Percentiles rank a stretch among this genome's conserved stretches.
Evolutionary conservation across 1,284 basidiomycete species (phyloP).

Genomic region (Mycosarcoma maydis): DNA sequence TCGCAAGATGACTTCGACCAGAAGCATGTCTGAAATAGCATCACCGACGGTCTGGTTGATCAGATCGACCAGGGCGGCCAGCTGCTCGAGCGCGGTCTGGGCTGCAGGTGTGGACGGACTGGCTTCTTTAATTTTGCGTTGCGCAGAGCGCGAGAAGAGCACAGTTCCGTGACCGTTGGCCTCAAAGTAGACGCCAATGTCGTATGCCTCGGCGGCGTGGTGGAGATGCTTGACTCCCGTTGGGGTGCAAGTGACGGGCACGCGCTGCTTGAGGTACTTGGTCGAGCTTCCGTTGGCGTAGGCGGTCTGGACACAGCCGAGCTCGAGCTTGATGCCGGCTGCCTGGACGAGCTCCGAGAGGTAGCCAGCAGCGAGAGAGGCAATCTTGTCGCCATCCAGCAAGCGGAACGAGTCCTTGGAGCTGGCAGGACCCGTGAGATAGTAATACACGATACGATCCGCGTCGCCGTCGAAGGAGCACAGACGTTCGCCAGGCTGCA

Average conservation of each 20-base stretch:
- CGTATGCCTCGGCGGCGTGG: slow-evolving; percentile 92
- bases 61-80: slow-evolving; percentile 75
- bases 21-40: slow-evolving; percentile 92
- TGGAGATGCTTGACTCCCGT: slow-evolving; percentile 99
- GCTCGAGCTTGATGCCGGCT: slow-evolving; percentile 57
- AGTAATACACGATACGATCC: slow-evolving; percentile 95
- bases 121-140: slow-evolving; percentile 70
- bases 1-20: slow-evolving; percentile 91
- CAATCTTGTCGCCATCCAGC: slow-evolving; percentile 98
- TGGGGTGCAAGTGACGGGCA: slow-evolving; percentile 93
- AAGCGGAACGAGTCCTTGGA: slow-evolving; percentile 83
- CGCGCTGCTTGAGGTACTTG: slow-evolving; percentile 74
- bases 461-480: slow-evolving; percentile 98
- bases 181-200: slow-evolving; percentile 98
- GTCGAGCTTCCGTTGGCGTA: slow-evolving; percentile 99
- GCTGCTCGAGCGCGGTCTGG: slow-evolving; percentile 72
- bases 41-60: slow-evolving; percentile 99
- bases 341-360: slow-evolving; percentile 83
- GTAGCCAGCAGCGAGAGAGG: slow-evolving; percentile 90
- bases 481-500: slow-evolving; percentile 75
- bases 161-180: slow-evolving; percentile 99
- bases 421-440: slow-evolving; percentile 70
- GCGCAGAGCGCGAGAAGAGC: slow-evolving; percentile 76
- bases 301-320: slow-evolving; percentile 89
- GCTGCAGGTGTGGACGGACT: slow-evolving; percentile 81